Evolutionary conservation across 352 stramenopile genomes (phyloP).

Genomic region (Phytophthora ramorum): DNA sequence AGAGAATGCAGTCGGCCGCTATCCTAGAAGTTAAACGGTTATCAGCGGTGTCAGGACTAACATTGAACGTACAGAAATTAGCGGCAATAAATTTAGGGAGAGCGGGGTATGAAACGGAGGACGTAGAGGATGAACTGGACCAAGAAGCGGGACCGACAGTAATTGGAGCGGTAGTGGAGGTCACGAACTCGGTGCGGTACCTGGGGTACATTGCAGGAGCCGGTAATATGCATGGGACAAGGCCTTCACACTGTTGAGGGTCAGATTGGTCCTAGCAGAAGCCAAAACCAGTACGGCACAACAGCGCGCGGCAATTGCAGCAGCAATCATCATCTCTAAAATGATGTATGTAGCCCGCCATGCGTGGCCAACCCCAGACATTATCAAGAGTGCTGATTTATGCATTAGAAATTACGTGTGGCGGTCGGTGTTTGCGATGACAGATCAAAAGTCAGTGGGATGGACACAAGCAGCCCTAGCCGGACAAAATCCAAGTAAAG

Average conservation of each 20-base stretch:
- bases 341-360: slow-evolving; percentile 5
- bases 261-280: not conserved
- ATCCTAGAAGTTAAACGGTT: not conserved
- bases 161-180: not conserved
- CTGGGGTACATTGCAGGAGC: no score
- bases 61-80: not conserved
- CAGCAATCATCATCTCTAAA: not conserved
- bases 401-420: slow-evolving; percentile 3
- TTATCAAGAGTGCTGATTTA: not conserved
- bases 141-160: no score
- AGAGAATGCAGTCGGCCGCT: not conserved
- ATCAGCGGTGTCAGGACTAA: not conserved
- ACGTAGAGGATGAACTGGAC: no score
- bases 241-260: not conserved
- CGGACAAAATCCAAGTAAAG: not conserved
- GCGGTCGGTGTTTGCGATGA: not conserved
- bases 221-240: not conserved
- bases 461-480: slow-evolving; percentile 3
- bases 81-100: no score
- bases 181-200: not conserved
- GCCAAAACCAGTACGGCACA: slow-evolving; percentile 2
- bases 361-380: not conserved
- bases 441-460: not conserved
- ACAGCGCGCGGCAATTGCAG: not conserved
- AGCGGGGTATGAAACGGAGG: no score